These are phyloP conservation scores for Tephrocybe sp. DNA, from an alignment of 768 basidiomycete genomes.

Conservation along the genomic window DNA sequence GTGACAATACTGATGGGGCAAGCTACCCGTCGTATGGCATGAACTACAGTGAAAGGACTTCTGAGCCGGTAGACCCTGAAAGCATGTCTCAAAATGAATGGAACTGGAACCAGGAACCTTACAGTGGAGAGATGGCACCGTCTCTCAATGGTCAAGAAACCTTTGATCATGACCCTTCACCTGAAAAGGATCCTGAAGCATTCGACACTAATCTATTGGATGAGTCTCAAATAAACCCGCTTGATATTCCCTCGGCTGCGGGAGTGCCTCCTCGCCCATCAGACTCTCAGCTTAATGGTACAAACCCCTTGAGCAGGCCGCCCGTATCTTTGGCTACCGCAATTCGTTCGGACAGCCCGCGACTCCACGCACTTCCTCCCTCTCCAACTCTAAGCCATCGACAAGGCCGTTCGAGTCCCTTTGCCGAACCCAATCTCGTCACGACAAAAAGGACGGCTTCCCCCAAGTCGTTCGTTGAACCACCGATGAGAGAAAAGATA, in stretches of 20 bases:
- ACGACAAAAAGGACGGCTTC: slow-evolving; percentile 10
- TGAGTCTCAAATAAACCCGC: not conserved
- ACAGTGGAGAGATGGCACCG: not conserved
- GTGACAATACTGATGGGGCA: not conserved
- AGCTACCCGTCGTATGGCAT: not conserved
- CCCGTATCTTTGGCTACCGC: not conserved
- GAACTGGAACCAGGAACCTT: not conserved
- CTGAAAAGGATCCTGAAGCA: slow-evolving; percentile 5
- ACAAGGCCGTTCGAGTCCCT: slow-evolving; percentile 11
- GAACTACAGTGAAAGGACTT: not conserved
- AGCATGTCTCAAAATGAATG: not conserved
- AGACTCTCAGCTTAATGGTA: not conserved
- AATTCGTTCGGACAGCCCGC: slow-evolving; percentile 10
- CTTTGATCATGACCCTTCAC: not conserved
- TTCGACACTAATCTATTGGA: not conserved
- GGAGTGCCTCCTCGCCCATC: not conserved
- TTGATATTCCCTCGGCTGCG: not conserved
- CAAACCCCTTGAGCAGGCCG: not conserved
- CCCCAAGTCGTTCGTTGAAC: slow-evolving; percentile 8
- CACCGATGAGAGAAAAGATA: slow-evolving; percentile 1
- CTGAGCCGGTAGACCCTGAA: not conserved
- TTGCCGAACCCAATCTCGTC: not conserved
- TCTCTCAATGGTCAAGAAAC: not conserved
- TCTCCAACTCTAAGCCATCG: slow-evolving; percentile 12
- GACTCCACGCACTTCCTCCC: slow-evolving; percentile 13